These are phyloP conservation scores for Gnomoniopsis sp. DNA, from an alignment of 2,329 filamentous ascomycete species.

Conservation along the genomic window DNA sequence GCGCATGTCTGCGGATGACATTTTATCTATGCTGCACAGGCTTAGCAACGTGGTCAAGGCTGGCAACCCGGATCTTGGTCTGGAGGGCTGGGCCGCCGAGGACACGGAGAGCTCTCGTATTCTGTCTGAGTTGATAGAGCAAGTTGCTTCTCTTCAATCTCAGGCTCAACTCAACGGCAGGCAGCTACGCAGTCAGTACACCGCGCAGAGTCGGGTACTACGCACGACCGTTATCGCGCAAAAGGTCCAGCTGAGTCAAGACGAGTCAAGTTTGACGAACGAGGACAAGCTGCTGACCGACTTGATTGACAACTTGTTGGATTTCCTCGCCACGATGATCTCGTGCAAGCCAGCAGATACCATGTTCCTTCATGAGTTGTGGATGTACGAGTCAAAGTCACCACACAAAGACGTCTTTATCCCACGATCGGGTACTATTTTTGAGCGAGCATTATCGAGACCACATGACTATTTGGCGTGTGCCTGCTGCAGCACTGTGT, in stretches of 20 bases:
- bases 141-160: constrained; percentile 44
- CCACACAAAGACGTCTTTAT: constrained; percentile 73
- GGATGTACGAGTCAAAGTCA: constrained; percentile 69
- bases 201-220: constrained; percentile 65
- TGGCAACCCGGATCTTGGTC: constrained; percentile 35
- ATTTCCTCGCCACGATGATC: constrained; percentile 39
- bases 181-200: constrained; percentile 70
- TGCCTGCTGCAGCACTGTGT: constrained; percentile 57
- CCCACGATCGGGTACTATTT: constrained; percentile 65
- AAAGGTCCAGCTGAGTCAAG: constrained; percentile 74
- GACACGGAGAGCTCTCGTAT: not conserved
- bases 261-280: constrained; percentile 66
- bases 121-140: constrained; percentile 35
- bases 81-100: constrained; percentile 32
- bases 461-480: constrained; percentile 78
- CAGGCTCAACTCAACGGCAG: constrained; percentile 42
- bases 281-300: constrained; percentile 69
- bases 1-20: constrained; percentile 53
- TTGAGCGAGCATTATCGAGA: constrained; percentile 68
- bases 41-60: constrained; percentile 35
- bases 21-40: constrained; percentile 38
- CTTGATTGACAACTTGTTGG: constrained; percentile 56
- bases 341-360: constrained; percentile 37
- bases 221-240: constrained; percentile 78
- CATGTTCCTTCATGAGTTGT: constrained; percentile 66